Evolutionary conservation across 1,139 yeast genomes (phyloP), one percentile per base, ranked within the genome.

Genomic region (Scheffersomyces stambukii): DNA sequence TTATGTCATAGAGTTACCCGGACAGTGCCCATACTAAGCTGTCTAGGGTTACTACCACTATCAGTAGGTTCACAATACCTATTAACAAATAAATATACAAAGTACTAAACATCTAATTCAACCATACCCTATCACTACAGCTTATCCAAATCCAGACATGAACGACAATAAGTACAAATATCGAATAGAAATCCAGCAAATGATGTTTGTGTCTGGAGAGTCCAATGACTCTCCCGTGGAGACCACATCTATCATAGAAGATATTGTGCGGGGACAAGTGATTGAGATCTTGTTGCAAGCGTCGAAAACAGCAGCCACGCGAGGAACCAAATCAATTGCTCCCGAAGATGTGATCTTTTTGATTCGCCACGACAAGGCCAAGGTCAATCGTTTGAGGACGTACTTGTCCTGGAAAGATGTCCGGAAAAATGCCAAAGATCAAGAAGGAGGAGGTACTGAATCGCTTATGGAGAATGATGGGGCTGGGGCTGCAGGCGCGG

Each of bases 141-240:
- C 8, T 16, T 8, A 4, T n/a, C 20, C 20, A 7, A 18, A 10
- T 6, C 16, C 28, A 13, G 7, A 12, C 5, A 28, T 33, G 32
- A 19, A 32, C 11, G 61, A 57, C 28, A 57, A 71, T 40, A 80
- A 81, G 50, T 80, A 82, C 59, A 77, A 79, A 50, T 86, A 85
- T 52, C 65, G 94, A 34, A 74, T 81, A 27, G 96, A 86, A 55
- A 85, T 86, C 46, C 95, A 85, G 54, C 95, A 88, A 63, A 93
- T 91, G 98, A 91, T 91, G 99, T 91, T 93, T 64, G 98, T 91
- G 35, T 75, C 83, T 36, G 99, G 98, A 2, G 97, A 91, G 55
- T 77, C 93, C 1, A 85, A 84, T 43, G 98, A 91, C 45, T 94
- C 97, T 3, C 95, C 96, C 0, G 70, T 81, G 7, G 95, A 85